These are phyloP conservation scores for Cyberlindnera japonica DNA, from an alignment of 805 yeast genomes.

Conservation along the genomic window DNA sequence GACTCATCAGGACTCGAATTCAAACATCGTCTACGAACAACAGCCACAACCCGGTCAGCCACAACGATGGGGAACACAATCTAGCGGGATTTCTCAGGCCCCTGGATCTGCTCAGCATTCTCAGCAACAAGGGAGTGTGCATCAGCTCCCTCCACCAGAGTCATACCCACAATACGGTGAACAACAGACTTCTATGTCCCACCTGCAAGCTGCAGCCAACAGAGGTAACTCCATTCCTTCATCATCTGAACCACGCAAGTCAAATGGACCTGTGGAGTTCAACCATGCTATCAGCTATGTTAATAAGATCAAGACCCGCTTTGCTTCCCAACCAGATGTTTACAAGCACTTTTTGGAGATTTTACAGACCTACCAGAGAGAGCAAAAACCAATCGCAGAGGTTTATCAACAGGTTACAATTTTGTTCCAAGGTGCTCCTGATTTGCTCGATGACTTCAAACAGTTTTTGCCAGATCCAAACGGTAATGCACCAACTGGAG, in stretches of 20 bases:
- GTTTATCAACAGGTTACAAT: constrained; percentile 91
- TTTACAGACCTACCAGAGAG: constrained; percentile 93
- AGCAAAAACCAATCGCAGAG: constrained; percentile 91
- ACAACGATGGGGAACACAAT: constrained; percentile 18
- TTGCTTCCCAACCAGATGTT: constrained; percentile 90
- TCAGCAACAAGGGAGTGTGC: constrained; percentile 8
- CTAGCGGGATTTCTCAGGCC: background rate
- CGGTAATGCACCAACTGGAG: constrained; percentile 24
- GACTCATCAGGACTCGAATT: constrained; percentile 27
- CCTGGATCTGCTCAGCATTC: constrained; percentile 7
- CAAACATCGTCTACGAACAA: constrained; percentile 19
- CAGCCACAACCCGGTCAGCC: constrained; percentile 28
- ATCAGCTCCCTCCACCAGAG: constrained; percentile 10
- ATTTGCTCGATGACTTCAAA: constrained; percentile 88
- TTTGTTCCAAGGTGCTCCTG: constrained; percentile 90
- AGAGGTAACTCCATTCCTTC: constrained; percentile 16
- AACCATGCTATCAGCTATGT: constrained; percentile 96
- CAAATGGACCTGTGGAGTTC: constrained; percentile 78
- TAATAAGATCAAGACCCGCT: constrained; percentile 91
- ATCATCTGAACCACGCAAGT: constrained; percentile 18
- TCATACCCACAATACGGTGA: constrained; percentile 13
- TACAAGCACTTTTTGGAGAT: constrained; percentile 94
- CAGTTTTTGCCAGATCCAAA: constrained; percentile 83
- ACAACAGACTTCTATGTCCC: constrained; percentile 29
- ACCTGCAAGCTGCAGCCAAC: constrained; percentile 38